Conservation (phyloP, 2,329 filamentous ascomycete genomes). For the Claviceps sp. region DNA sequence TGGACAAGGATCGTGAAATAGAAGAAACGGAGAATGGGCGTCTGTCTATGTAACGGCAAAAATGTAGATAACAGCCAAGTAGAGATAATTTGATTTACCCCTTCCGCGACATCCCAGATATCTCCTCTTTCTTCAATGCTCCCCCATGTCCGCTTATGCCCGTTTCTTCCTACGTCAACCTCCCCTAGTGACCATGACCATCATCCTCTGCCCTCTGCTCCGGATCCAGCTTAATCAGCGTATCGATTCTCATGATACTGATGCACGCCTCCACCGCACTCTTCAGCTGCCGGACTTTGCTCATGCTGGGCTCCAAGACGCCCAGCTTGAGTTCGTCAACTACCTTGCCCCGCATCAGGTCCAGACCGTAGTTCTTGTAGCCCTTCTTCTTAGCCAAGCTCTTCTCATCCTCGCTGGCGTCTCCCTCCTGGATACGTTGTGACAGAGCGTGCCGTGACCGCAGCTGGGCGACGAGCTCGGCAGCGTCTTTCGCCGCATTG, state of each 20-base stretch:
- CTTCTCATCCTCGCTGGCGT: conserved; percentile 76
- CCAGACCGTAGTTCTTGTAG: conserved; percentile 97
- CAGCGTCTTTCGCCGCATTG: conserved; percentile 93
- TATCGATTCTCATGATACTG: conserved; percentile 98
- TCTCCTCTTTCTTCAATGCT: too few relatives aligned
- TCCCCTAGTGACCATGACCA: conserved; percentile 62
- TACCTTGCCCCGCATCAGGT: conserved; percentile 78
- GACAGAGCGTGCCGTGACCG: conserved; percentile 88
- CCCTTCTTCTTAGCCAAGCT: conserved; percentile 84
- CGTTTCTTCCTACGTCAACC: neutral
- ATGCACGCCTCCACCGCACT: conserved; percentile 97
- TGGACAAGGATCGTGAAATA: too few relatives aligned
- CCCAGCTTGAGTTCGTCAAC: conserved; percentile 89
- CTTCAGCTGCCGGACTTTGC: conserved; percentile 97
- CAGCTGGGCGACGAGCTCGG: conserved; percentile 89
- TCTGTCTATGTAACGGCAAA: too few relatives aligned
- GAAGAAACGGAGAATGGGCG: too few relatives aligned
- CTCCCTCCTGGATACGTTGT: conserved; percentile 80
- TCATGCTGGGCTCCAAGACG: conserved; percentile 92
- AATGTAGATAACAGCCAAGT: too few relatives aligned
- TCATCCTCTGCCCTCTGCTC: conserved; percentile 61
- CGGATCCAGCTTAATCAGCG: conserved; percentile 93
- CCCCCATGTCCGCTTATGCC: neutral
- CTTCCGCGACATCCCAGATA: too few relatives aligned
- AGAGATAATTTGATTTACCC: too few relatives aligned